These are phyloP conservation scores for Vachellia pachyceras DNA, from an alignment of 306 rosid species.

Conservation along the genomic window DNA sequence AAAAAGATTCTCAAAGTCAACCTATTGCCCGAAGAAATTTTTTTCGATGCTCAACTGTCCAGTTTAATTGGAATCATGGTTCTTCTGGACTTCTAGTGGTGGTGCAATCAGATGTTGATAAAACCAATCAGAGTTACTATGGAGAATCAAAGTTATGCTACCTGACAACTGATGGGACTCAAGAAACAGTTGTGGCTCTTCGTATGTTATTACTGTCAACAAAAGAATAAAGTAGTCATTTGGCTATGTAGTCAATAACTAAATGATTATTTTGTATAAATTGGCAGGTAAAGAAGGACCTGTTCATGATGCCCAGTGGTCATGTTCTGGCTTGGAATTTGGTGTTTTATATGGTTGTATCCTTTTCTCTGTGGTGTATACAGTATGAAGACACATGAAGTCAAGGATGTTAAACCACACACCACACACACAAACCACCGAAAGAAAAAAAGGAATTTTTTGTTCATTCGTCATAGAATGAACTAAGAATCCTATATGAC, in stretches of 20 bases:
- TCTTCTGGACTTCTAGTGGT: constrained; percentile 86
- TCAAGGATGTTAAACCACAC: too few relatives aligned
- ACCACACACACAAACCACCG: too few relatives aligned
- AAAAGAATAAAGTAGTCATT: constrained; percentile 18
- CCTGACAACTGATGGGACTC: constrained; percentile 82
- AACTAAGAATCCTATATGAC: constrained; percentile 23
- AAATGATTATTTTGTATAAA: constrained; percentile 28
- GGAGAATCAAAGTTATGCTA: constrained; percentile 92
- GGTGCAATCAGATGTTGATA: constrained; percentile 93
- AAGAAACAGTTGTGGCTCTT: constrained; percentile 92
- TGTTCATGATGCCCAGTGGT: constrained; percentile 95
- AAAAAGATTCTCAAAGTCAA: constrained; percentile 65
- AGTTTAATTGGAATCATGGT: constrained; percentile 81
- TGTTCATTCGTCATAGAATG: background rate
- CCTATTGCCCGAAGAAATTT: constrained; percentile 84
- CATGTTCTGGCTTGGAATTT: constrained; percentile 79
- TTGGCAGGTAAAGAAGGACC: constrained; percentile 98
- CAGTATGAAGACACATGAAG: background rate
- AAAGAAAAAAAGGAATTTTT: background rate
- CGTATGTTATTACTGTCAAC: constrained; percentile 57
- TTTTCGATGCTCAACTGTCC: constrained; percentile 86
- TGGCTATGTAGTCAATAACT: constrained; percentile 29
- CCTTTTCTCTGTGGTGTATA: constrained; percentile 52
- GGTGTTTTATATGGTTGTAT: constrained; percentile 97
- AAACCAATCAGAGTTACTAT: constrained; percentile 96